Conservation (phyloP, 768 basidiomycete species). For the Lentinula guzmanii region DNA sequence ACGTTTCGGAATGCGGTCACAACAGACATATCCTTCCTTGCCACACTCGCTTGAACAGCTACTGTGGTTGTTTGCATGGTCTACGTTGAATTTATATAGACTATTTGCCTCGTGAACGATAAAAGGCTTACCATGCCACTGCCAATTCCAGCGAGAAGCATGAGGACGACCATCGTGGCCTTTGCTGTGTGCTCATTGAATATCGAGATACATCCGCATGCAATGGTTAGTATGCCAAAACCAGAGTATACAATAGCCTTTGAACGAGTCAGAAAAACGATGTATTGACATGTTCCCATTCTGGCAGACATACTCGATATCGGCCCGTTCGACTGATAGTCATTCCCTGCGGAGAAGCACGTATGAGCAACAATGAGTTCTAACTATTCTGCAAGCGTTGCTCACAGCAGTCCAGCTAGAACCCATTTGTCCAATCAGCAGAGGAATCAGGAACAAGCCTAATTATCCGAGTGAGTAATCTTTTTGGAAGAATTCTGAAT, state of each 20-base stretch:
- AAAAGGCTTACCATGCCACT: slow-evolving; percentile 45
- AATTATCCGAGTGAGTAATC: slow-evolving; percentile 13
- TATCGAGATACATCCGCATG: slow-evolving; percentile 65
- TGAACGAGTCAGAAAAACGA: not conserved
- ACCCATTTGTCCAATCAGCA: slow-evolving; percentile 59
- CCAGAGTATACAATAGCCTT: slow-evolving; percentile 57
- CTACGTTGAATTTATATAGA: slow-evolving; percentile 18
- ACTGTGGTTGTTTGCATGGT: slow-evolving; percentile 62
- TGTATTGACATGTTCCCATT: not conserved
- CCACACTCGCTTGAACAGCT: slow-evolving; percentile 67
- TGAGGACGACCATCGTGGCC: slow-evolving; percentile 50
- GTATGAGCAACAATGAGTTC: not conserved
- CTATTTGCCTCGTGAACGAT: slow-evolving; percentile 11
- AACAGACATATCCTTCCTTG: slow-evolving; percentile 68
- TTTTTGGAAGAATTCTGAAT: not conserved
- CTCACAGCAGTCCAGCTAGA: slow-evolving; percentile 50
- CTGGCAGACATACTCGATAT: slow-evolving; percentile 38
- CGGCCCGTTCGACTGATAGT: slow-evolving; percentile 58
- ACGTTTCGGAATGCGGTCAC: slow-evolving; percentile 67
- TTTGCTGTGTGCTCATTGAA: slow-evolving; percentile 42
- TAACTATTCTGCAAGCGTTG: not conserved
- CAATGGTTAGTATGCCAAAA: slow-evolving; percentile 64
- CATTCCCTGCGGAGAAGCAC: slow-evolving; percentile 38
- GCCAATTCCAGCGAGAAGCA: slow-evolving; percentile 54
- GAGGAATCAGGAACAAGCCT: slow-evolving; percentile 62